These are phyloP conservation scores for Forsythia viridissima DNA, from an alignment of 257 asterid genomes.

Conservation along the genomic window DNA sequence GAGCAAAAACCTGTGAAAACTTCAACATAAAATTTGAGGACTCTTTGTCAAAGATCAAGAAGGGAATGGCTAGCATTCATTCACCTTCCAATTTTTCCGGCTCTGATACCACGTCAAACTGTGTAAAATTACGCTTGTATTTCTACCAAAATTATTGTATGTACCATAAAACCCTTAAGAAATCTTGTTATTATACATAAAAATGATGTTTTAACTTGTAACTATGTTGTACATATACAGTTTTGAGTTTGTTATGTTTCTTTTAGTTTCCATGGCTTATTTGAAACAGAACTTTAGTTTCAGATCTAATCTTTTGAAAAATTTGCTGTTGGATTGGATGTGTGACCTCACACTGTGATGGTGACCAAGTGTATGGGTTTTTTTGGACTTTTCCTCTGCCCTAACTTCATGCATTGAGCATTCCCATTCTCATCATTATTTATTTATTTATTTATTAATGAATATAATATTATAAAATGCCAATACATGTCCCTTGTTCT, in stretches of 20 bases:
- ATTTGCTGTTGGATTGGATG: slow-evolving; percentile 42
- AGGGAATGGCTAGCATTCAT: neutral
- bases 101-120: slow-evolving; percentile 1
- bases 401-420: neutral
- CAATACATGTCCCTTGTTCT: slow-evolving; percentile 22
- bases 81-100: slow-evolving; percentile 27
- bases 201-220: slow-evolving; percentile 58
- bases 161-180: slow-evolving; percentile 38
- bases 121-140: slow-evolving; percentile 22
- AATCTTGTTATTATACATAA: slow-evolving; percentile 52
- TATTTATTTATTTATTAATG: too few species aligned
- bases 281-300: slow-evolving; percentile 33
- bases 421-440: neutral
- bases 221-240: slow-evolving; percentile 72
- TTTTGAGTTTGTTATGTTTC: slow-evolving; percentile 49
- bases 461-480: neutral
- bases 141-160: slow-evolving; percentile 47
- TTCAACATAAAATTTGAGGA: neutral
- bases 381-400: slow-evolving; percentile 29
- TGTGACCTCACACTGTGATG: slow-evolving; percentile 56
- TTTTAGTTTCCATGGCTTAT: slow-evolving; percentile 2
- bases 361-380: slow-evolving; percentile 49
- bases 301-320: slow-evolving; percentile 25
- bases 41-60: slow-evolving; percentile 5
- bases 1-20: slow-evolving; percentile 60